Conservation (phyloP, 441 rosid species). For the Breynia disticha region DNA sequence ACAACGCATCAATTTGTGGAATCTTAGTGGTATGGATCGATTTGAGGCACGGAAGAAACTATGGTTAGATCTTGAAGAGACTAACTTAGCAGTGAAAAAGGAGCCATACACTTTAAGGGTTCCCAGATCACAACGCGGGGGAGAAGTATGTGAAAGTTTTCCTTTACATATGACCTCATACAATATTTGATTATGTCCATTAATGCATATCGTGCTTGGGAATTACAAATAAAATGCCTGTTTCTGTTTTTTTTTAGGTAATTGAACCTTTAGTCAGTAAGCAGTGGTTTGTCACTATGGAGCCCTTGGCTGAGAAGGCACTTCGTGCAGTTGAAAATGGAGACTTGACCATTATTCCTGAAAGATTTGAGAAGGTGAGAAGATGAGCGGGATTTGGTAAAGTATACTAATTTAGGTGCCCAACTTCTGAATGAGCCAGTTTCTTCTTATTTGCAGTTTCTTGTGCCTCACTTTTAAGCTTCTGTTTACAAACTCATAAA, state of each 20-base stretch:
- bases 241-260: slow-evolving; percentile 34
- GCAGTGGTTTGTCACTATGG: slow-evolving; percentile 98
- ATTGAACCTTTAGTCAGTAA: slow-evolving; percentile 92
- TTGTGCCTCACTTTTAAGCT: too few species aligned
- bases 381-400: too few species aligned
- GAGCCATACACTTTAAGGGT: slow-evolving; percentile 68
- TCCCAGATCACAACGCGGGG: slow-evolving; percentile 97
- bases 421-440: background rate
- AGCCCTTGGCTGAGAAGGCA: slow-evolving; percentile 91
- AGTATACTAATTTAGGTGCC: too few species aligned
- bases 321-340: slow-evolving; percentile 79
- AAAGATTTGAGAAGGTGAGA: slow-evolving; percentile 88
- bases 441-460: background rate
- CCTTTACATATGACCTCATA: slow-evolving; percentile 10
- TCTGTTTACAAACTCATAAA: too few species aligned
- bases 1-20: slow-evolving; percentile 9
- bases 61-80: slow-evolving; percentile 98
- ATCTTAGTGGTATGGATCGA: slow-evolving; percentile 79
- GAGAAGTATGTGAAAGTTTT: slow-evolving; percentile 57
- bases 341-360: slow-evolving; percentile 69
- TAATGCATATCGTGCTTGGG: slow-evolving; percentile 5
- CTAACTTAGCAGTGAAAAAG: slow-evolving; percentile 79
- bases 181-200: slow-evolving; percentile 2
- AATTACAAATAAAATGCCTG: slow-evolving; percentile 10
- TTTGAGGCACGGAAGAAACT: slow-evolving; percentile 79